phyloP scores from a whole-genome alignment of 768 basidiomycete genomes.

The Neoboletus brunneissimus region DNA sequence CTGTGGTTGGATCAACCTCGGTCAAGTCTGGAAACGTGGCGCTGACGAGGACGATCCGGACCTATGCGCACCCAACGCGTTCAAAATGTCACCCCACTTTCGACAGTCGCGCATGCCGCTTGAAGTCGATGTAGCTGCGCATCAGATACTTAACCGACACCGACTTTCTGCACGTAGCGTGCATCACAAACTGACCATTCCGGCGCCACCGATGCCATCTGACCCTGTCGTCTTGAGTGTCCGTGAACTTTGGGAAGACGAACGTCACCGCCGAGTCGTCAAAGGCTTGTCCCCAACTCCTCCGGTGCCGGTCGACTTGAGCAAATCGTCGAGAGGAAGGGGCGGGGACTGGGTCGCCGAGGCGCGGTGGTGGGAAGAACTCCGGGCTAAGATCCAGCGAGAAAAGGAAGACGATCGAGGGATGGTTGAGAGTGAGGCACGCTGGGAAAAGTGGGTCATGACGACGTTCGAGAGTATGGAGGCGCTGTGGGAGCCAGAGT shows the following conservation, averaged over 20 bases:
- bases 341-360: conserved; percentile 71
- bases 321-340: conserved; percentile 54
- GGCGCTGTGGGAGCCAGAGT: conserved; percentile 72
- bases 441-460: conserved; percentile 78
- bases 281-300: conserved; percentile 73
- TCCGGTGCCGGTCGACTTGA: conserved; percentile 66
- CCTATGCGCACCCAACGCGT: conserved; percentile 19
- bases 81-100: conserved; percentile 55
- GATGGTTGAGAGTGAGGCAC: conserved; percentile 21
- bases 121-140: conserved; percentile 80
- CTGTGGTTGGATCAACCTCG: conserved; percentile 84
- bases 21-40: conserved; percentile 59
- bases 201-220: conserved; percentile 45
- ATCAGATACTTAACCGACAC: conserved; percentile 84
- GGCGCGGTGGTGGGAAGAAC: conserved; percentile 71
- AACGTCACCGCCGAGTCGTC: conserved; percentile 66
- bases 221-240: conserved; percentile 86
- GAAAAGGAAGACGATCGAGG: conserved; percentile 34
- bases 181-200: conserved; percentile 64
- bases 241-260: conserved; percentile 95
- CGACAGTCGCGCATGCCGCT: conserved; percentile 69
- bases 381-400: conserved; percentile 57
- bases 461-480: conserved; percentile 89
- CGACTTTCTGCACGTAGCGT: conserved; percentile 58
- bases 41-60: conserved; percentile 27